Base-by-base conservation (phyloP, 2,329 filamentous ascomycete species). In the Xylariaceae sp. region DNA sequence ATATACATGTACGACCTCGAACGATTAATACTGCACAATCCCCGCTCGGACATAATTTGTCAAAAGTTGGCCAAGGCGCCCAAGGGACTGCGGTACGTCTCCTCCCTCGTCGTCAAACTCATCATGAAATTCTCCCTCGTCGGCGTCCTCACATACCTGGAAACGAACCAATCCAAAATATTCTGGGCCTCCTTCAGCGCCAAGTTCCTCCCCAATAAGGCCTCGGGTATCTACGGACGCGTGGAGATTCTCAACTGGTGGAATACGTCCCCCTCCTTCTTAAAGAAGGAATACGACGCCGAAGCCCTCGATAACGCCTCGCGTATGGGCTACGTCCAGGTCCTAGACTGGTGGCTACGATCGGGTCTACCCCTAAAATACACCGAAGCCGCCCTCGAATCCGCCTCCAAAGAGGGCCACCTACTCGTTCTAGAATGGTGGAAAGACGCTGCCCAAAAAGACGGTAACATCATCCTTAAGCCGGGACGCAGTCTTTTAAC, bases 401-500 rank as follows among this genome's bases (percentile, higher is more conserved):
- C 92, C 68, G 92, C 93, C 35, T 93, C 88, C 60, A 87, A 87
- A 2, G 88, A 90, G 68, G 92, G 92, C 6, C 89, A 94, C 65
- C 80, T 96, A n/a, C 78, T 85, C 5, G 91, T 97, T 0, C 81
- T 97, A 1, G 88, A 95, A 67, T 97, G 93, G 93, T 97, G 93
- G 93, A 89, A 90, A 66, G 82, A 88, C 61, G 86, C 87, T 0
- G 83, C 82, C 10, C 75, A 79, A 11, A 80, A 82, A 56, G 81
- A 87, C 68, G 80, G 87, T 49, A 74, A 75, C 15, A 54, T 85
- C 53, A 76, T 80, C 4, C 80, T 95, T 11, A 91, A 92, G 66
- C 89, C 92, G 0, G 92, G 92, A 48, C 92, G 94, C 68, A 88
- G 89, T 30, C 86, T 96, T 15, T 83, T 92, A 5, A 88, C 88